Evolutionary conservation across 768 basidiomycete genomes (phyloP).

Genomic region (Kwoniella heveanensis): DNA sequence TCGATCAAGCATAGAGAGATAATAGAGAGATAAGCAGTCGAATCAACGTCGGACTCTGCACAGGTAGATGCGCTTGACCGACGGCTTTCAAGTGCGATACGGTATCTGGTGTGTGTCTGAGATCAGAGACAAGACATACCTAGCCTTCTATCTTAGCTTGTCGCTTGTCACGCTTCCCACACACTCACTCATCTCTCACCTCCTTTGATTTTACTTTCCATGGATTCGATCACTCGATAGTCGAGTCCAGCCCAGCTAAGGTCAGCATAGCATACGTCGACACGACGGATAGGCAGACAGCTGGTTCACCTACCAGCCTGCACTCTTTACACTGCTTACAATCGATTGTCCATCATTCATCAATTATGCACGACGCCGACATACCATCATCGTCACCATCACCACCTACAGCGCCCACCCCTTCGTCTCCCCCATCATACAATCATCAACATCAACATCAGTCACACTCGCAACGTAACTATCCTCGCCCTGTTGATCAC

Average conservation of each 20-base stretch:
- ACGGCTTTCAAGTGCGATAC: background rate
- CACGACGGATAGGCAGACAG: too few species aligned
- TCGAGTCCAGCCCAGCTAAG: background rate
- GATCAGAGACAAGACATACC: background rate
- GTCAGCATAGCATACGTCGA: background rate
- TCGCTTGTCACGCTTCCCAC: background rate
- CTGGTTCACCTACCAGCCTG: too few species aligned
- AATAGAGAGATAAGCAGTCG: too few species aligned
- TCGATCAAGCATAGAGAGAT: too few species aligned
- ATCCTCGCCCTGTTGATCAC: too few species aligned
- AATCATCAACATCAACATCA: background rate
- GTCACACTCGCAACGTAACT: background rate
- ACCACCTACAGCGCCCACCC: conserved; percentile 14
- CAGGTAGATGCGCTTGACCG: too few species aligned
- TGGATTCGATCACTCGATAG: background rate
- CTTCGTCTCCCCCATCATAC: conserved; percentile 25
- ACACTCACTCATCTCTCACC: background rate
- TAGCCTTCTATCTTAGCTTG: background rate
- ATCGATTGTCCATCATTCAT: background rate
- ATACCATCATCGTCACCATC: background rate
- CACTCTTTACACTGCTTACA: too few species aligned
- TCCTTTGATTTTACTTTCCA: background rate
- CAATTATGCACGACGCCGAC: background rate
- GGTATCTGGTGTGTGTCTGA: background rate
- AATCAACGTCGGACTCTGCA: too few species aligned